These are phyloP conservation scores for Fraxinus sp. DNA, from an alignment of 305 asterid genomes.

Conservation along the genomic window DNA sequence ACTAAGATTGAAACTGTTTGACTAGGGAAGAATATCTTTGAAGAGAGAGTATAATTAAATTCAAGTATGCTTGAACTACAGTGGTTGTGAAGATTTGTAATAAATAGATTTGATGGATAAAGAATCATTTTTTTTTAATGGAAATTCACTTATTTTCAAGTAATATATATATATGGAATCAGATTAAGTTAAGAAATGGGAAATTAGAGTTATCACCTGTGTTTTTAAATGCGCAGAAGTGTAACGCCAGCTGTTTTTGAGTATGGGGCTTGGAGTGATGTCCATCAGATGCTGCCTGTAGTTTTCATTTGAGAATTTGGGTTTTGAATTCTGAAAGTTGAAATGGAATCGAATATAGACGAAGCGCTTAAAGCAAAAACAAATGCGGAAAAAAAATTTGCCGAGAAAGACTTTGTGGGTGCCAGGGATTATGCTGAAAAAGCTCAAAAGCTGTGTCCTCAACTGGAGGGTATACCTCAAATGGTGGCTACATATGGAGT, in stretches of 20 bases:
- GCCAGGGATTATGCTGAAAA: constrained; percentile 45
- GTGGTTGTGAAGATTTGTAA: not conserved
- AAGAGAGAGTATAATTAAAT: not conserved
- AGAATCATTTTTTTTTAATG: not conserved
- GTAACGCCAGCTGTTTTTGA: not conserved
- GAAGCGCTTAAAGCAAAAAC: constrained; percentile 46
- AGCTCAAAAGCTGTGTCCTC: constrained; percentile 51
- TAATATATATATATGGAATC: not conserved
- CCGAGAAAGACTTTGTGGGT: constrained; percentile 40
- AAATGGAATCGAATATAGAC: constrained; percentile 40
- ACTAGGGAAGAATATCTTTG: not conserved
- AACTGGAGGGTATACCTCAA: constrained; percentile 50
- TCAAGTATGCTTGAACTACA: not conserved
- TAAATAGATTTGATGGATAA: not conserved
- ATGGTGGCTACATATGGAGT: constrained; percentile 56
- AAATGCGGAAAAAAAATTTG: constrained; percentile 49
- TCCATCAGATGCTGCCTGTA: not conserved
- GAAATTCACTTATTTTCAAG: not conserved
- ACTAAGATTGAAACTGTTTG: not conserved
- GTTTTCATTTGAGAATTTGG: constrained; percentile 10
- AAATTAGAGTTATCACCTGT: not conserved
- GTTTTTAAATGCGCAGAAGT: constrained; percentile 6
- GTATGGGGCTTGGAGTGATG: not conserved
- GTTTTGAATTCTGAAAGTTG: constrained; percentile 15
- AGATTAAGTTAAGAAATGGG: not conserved